phyloP scores from a whole-genome alignment of 306 rosid species.

The Cucurbita argyrosperma region DNA sequence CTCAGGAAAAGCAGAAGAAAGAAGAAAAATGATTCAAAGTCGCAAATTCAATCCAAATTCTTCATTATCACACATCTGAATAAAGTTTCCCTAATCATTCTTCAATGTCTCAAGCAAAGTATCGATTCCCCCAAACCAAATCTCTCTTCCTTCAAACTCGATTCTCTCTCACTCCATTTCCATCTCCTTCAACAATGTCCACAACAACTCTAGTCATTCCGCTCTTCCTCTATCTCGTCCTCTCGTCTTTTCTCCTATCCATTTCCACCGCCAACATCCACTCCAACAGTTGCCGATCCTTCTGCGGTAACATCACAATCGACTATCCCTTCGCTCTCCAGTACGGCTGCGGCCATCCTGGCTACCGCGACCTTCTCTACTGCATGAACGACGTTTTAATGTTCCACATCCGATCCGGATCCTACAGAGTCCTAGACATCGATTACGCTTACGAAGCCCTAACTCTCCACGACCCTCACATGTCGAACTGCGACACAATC shows the following conservation, averaged over 20 bases:
- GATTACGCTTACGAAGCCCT: constrained; percentile 82
- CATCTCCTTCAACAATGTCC: background rate
- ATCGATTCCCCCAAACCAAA: constrained; percentile 14
- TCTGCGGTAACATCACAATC: constrained; percentile 77
- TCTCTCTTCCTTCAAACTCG: background rate
- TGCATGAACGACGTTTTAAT: constrained; percentile 84
- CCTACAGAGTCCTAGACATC: constrained; percentile 72
- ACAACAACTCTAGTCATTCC: constrained; percentile 2
- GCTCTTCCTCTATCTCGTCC: constrained; percentile 16
- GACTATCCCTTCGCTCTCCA: constrained; percentile 76
- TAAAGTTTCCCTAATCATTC: constrained; percentile 31
- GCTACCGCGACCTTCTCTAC: constrained; percentile 71
- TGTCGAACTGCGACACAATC: constrained; percentile 65
- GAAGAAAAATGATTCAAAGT: constrained; percentile 22
- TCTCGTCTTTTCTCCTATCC: constrained; percentile 9
- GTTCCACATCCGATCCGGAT: constrained; percentile 79
- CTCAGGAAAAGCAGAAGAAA: constrained; percentile 5
- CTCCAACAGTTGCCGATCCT: constrained; percentile 51
- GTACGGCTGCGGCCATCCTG: constrained; percentile 93
- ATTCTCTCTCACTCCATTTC: background rate
- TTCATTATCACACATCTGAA: constrained; percentile 25
- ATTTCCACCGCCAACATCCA: background rate
- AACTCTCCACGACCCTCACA: constrained; percentile 84
- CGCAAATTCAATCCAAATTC: constrained; percentile 45
- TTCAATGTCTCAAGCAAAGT: constrained; percentile 23